A percentile compares a stretch with the other conserved stretches of the same genome.
Conservation (phyloP, 345 rosid species). For the Erysimum cheiranthoides region DNA sequence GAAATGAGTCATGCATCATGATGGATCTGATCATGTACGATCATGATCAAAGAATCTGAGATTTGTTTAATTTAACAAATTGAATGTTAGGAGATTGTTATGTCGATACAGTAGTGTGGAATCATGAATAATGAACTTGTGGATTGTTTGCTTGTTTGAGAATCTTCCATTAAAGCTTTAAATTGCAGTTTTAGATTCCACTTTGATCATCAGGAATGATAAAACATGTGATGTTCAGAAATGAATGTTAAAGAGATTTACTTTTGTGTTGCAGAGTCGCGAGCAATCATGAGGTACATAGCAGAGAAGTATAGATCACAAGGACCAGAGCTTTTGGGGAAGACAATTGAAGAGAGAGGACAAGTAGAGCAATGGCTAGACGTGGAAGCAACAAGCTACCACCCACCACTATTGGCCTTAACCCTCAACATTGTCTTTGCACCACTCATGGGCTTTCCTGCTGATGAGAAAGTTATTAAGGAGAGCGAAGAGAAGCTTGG, state of each 20-base stretch:
- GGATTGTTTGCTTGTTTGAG: background rate
- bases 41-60: background rate
- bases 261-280: conserved; percentile 53
- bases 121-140: too few species aligned
- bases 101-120: too few species aligned
- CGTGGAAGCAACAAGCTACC: conserved; percentile 60
- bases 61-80: background rate
- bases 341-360: conserved; percentile 50
- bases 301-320: conserved; percentile 65
- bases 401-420: conserved; percentile 54
- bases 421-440: conserved; percentile 54
- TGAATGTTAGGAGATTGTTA: background rate
- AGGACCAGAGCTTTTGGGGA: conserved; percentile 46
- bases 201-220: background rate
- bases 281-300: conserved; percentile 70
- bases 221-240: too few species aligned
- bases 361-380: conserved; percentile 75
- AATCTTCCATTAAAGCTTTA: background rate
- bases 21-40: background rate
- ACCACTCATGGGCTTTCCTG: conserved; percentile 47
- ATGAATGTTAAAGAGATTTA: background rate
- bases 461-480: conserved; percentile 53
- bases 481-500: conserved; percentile 70
- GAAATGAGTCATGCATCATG: background rate
- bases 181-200: background rate